Percentiles rank a stretch among this genome's conserved stretches.
These are phyloP conservation scores for Eimeria acervulina DNA, from an alignment of 169 alveolate species.

Conservation along the genomic window DNA sequence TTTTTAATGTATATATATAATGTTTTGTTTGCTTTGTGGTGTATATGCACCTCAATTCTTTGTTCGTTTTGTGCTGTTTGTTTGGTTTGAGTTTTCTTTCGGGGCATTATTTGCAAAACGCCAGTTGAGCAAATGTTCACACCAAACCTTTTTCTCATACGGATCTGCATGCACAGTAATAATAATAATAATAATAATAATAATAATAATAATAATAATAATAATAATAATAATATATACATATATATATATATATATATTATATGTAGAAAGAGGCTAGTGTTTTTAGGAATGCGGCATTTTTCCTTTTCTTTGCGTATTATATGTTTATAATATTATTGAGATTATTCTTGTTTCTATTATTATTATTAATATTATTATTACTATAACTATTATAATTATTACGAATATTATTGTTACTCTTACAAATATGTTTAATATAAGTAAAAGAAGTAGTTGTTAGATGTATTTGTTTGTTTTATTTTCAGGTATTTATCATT, in stretches of 20 bases:
- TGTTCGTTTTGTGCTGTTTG: background rate
- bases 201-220: background rate
- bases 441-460: background rate
- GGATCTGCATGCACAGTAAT: background rate
- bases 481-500: conserved; percentile 44
- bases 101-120: too few relatives aligned
- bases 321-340: background rate
- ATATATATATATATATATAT: background rate
- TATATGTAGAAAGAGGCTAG: too few relatives aligned
- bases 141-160: too few relatives aligned
- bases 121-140: too few relatives aligned
- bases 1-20: too few relatives aligned
- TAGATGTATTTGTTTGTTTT: background rate
- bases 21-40: too few relatives aligned
- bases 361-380: background rate
- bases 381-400: background rate
- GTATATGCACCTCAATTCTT: too few relatives aligned
- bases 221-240: background rate
- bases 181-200: conserved; percentile 2
- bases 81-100: too few relatives aligned
- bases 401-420: too few relatives aligned
- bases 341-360: background rate
- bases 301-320: too few relatives aligned
- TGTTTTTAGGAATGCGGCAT: too few relatives aligned
- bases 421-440: too few relatives aligned